A percentile compares a stretch with the other conserved stretches of the same genome.
Evolutionary conservation across 176 grass and related monocot species (phyloP).

Genomic region (Canna indica): DNA sequence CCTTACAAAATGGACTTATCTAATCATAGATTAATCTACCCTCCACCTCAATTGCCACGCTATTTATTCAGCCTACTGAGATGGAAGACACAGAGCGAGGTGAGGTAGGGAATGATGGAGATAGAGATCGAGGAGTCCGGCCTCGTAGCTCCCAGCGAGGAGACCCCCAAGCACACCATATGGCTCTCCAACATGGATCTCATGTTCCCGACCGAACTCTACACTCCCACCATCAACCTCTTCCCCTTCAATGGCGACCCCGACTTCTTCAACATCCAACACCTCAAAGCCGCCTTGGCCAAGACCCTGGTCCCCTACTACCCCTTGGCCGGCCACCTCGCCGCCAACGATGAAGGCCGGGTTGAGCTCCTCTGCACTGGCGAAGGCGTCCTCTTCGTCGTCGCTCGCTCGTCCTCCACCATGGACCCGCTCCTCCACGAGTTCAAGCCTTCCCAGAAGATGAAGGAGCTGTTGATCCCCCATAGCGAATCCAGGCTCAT

Average conservation of each 20-base stretch:
- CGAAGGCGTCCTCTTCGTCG: conserved; percentile 2
- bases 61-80: too few species aligned
- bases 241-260: background rate
- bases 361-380: background rate
- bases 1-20: too few species aligned
- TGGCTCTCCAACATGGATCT: conserved; percentile 1
- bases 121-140: background rate
- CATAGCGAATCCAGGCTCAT: background rate
- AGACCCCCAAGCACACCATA: background rate
- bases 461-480: background rate
- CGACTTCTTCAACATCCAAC: background rate
- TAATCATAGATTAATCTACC: too few species aligned
- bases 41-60: too few species aligned
- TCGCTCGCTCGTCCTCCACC: background rate
- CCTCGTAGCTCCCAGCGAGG: background rate
- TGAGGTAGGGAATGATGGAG: too few species aligned
- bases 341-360: background rate
- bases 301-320: background rate
- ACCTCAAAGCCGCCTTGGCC: background rate
- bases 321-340: background rate
- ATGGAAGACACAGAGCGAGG: too few species aligned
- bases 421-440: background rate
- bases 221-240: background rate
- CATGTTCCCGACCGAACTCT: background rate
- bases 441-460: background rate